Conservation (phyloP, 331 rosid species). For the Cucumis variabilis region DNA sequence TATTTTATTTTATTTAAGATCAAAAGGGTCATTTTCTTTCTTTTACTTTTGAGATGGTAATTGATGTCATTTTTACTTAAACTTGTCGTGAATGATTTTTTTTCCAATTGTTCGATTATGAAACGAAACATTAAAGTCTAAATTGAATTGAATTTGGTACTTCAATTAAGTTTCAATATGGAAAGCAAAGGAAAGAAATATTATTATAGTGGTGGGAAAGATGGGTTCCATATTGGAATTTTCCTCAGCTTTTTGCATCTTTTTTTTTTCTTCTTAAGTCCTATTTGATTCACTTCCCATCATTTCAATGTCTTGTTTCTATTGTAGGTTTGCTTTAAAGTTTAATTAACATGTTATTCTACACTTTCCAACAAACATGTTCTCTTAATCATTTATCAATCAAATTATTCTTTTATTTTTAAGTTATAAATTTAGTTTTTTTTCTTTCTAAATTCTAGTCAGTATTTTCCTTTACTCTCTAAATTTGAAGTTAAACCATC, state of each 20-base stretch:
- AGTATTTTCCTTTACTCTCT: too few species aligned
- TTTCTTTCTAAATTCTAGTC: too few species aligned
- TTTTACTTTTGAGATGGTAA: too few species aligned
- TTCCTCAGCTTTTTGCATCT: neutral
- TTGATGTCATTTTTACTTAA: too few species aligned
- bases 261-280: neutral
- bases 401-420: neutral
- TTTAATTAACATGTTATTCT: neutral
- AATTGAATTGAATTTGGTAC: neutral
- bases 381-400: constrained; percentile 1
- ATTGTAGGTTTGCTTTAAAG: neutral
- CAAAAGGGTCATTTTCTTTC: too few species aligned
- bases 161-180: neutral
- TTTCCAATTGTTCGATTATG: neutral
- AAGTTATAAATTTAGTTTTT: too few species aligned
- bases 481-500: too few species aligned
- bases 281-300: constrained; percentile 27
- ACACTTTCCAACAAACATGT: neutral
- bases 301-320: neutral
- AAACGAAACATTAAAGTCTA: neutral
- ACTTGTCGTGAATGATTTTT: too few species aligned
- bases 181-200: neutral
- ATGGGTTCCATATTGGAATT: neutral
- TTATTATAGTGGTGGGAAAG: neutral
- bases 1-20: neutral